Evolutionary conservation across 2,329 filamentous ascomycete species (phyloP).

Genomic region (Diaporthe amygdali): DNA sequence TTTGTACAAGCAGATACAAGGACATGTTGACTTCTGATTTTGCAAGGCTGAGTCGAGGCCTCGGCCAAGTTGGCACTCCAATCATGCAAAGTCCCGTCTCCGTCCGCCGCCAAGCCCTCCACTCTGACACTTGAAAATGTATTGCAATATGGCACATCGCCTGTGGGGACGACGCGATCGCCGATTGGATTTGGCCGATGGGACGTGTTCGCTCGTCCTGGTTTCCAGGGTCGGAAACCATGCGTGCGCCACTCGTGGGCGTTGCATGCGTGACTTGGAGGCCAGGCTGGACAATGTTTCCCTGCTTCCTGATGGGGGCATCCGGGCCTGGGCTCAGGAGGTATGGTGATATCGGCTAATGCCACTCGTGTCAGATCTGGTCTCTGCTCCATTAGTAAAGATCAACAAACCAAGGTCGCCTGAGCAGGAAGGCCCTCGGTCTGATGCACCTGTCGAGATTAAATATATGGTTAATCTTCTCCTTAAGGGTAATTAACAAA

Average conservation of each 20-base stretch:
- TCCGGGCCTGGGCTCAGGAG: neutral
- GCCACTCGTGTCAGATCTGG: neutral
- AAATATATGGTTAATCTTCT: conserved; percentile 7
- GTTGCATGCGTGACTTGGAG: neutral
- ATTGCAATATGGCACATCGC: neutral
- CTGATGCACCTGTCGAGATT: neutral
- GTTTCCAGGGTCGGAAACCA: neutral
- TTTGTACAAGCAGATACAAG: neutral
- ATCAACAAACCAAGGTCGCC: conserved; percentile 1
- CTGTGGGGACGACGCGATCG: neutral
- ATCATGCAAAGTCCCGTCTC: neutral
- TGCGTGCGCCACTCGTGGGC: neutral
- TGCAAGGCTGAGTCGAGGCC: conserved; percentile 9
- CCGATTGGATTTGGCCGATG: neutral
- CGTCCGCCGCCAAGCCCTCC: neutral
- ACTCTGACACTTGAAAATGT: neutral
- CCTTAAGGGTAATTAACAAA: neutral
- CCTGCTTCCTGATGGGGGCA: conserved; percentile 13
- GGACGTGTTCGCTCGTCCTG: neutral
- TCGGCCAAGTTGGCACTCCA: neutral
- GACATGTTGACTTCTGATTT: neutral
- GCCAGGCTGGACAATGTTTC: neutral
- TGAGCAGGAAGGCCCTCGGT: neutral
- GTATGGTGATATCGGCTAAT: conserved; percentile 15
- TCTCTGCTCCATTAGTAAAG: neutral